phyloP scores from a whole-genome alignment of 2,329 filamentous ascomycete species.

The Helminthosporium solani region DNA sequence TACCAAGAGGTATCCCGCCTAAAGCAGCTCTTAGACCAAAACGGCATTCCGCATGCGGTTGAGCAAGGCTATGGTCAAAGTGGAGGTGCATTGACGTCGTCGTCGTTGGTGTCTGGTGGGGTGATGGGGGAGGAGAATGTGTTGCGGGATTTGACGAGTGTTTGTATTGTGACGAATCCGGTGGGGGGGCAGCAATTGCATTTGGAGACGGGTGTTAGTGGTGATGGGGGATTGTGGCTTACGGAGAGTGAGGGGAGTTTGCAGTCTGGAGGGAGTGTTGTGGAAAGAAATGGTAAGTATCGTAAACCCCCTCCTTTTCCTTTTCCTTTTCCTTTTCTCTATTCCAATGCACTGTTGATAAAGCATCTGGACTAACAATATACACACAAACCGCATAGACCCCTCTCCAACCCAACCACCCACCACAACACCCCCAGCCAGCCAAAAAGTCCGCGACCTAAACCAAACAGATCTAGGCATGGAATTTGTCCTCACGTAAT shows the following conservation, averaged over 20 bases:
- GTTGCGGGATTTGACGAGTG: too few species aligned
- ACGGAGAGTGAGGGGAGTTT: constrained; percentile 12
- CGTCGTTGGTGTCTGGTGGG: too few species aligned
- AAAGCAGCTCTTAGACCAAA: constrained; percentile 15
- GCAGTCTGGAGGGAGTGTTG: neutral
- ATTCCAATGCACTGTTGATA: too few species aligned
- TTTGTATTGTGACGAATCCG: constrained; percentile 5
- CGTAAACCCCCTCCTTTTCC: too few species aligned
- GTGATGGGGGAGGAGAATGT: too few species aligned
- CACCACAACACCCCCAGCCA: neutral
- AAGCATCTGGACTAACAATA: neutral
- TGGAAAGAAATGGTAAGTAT: too few species aligned
- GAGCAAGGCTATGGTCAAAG: too few species aligned
- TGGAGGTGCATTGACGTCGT: too few species aligned
- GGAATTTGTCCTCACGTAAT: constrained; percentile 39
- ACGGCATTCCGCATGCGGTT: constrained; percentile 19
- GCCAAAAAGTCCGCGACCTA: constrained; percentile 9
- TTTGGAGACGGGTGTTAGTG: neutral
- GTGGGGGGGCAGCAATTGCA: constrained; percentile 12
- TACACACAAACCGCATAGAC: neutral
- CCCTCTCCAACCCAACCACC: neutral
- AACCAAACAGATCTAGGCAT: constrained; percentile 20
- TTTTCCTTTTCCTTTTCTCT: too few species aligned
- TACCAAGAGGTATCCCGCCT: constrained; percentile 21
- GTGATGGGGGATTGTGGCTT: constrained; percentile 8